Percentiles rank a stretch among this genome's conserved stretches.
These are phyloP conservation scores for Hippophae tibetana DNA, from an alignment of 306 rosid species.

Conservation along the genomic window DNA sequence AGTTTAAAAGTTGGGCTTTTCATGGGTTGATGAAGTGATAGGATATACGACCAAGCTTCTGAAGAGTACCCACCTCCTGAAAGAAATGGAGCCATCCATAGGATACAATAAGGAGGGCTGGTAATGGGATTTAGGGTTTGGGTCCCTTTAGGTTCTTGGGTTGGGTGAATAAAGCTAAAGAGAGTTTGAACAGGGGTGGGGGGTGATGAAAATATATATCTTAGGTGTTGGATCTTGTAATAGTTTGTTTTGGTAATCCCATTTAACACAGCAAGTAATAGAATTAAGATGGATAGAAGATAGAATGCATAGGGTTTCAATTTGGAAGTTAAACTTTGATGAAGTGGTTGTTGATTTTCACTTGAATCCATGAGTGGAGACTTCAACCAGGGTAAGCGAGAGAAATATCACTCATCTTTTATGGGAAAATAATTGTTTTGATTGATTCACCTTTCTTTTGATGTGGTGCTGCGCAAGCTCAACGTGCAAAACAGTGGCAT, in stretches of 20 bases:
- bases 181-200: constrained; percentile 23
- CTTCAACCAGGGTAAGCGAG: background rate
- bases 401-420: background rate
- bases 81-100: constrained; percentile 89
- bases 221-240: constrained; percentile 35
- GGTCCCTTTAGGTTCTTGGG: constrained; percentile 18
- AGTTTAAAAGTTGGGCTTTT: constrained; percentile 38
- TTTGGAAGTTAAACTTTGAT: constrained; percentile 18
- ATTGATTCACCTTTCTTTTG: no score
- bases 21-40: constrained; percentile 37
- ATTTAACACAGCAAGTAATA: constrained; percentile 38
- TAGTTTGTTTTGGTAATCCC: constrained; percentile 33
- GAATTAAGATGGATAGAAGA: constrained; percentile 35
- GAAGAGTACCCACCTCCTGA: constrained; percentile 90
- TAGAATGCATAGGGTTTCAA: constrained; percentile 23
- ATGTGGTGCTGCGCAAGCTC: no score
- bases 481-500: no score
- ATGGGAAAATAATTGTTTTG: no score
- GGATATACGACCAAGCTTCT: constrained; percentile 73
- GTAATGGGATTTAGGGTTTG: constrained; percentile 9
- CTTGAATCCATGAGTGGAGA: constrained; percentile 33
- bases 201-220: constrained; percentile 21
- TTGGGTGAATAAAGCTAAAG: constrained; percentile 18
- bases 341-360: constrained; percentile 15
- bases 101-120: constrained; percentile 34